Evolutionary conservation across 192 early-diverging fungal species (phyloP), one percentile per base, ranked within the genome.

Genomic region (Linnemannia exigua): DNA sequence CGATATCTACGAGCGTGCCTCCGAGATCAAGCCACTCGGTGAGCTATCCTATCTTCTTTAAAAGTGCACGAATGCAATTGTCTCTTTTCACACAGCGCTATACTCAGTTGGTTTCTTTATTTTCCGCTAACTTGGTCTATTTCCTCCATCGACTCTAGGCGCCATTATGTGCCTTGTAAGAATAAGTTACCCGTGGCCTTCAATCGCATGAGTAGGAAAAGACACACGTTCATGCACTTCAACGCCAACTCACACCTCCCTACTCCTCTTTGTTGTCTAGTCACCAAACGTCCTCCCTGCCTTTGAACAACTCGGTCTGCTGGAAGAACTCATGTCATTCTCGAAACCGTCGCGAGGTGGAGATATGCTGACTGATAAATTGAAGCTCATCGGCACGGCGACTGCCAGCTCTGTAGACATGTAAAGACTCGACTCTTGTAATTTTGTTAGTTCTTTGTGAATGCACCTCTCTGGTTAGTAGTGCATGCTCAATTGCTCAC

Each of bases 291-390:
- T 80, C 22, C 7, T 80, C 3, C 63, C 79, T 0, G 61, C 47
- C 20, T 69, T 80, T 33, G 79, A 80, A 33, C 79, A 80, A 28
- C 46, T 74, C 5, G 79, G 72, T 2, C 28, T 80, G 2, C 68
- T 36, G 0, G 79, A 80, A 19, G 79, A 74, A 2, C 54, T 73
- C 11, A 2, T 20, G 44, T 33, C 5, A 8, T 17, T 73, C 12
- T 72, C 77, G 1, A 36, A 31, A 16, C 51, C 77, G 3, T 36
- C 28, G n/a, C n/a, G n/a, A 6, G 41, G 41, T 6, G 41, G 41
- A 44, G 41, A 9, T 44, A 3, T 44, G n/a, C n/a, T n/a, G n/a
- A n/a, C n/a, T n/a, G n/a, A n/a, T n/a, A n/a, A n/a, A n/a, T n/a
- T n/a, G n/a, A n/a, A n/a, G n/a, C n/a, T n/a, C n/a, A n/a, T n/a